These are phyloP conservation scores for Jacaranda copaia DNA, from an alignment of 257 asterid species.

Conservation along the genomic window DNA sequence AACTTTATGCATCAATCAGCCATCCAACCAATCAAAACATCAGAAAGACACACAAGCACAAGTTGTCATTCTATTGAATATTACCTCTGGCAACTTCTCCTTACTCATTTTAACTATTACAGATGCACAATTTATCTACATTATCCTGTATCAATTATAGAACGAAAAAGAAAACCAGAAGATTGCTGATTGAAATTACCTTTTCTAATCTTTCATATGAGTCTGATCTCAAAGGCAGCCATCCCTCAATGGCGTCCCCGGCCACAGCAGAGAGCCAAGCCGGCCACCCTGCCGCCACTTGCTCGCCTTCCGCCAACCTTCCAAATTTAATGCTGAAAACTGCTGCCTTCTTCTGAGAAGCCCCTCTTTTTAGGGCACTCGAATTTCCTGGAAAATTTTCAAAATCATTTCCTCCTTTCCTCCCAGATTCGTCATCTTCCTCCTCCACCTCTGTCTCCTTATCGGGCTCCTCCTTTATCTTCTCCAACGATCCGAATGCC, in stretches of 20 bases:
- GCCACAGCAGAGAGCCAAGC: constrained; percentile 86
- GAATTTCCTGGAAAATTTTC: constrained; percentile 35
- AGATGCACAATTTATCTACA: no score
- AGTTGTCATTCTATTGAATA: no score
- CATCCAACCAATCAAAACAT: no score
- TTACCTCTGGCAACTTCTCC: not conserved
- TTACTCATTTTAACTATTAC: no score
- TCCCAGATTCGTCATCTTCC: constrained; percentile 45
- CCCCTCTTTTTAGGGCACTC: constrained; percentile 43
- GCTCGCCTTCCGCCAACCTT: constrained; percentile 65
- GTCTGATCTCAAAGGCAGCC: constrained; percentile 75
- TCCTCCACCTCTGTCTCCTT: constrained; percentile 51
- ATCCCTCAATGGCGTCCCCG: constrained; percentile 79
- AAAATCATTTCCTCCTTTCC: constrained; percentile 26
- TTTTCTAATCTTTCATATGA: constrained; percentile 76
- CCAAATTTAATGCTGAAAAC: constrained; percentile 53
- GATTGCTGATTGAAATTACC: constrained; percentile 41
- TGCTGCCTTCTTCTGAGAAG: constrained; percentile 50
- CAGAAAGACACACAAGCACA: no score
- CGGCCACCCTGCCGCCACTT: constrained; percentile 83
- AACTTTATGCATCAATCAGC: no score
- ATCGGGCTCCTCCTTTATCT: constrained; percentile 65
- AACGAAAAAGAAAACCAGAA: no score
- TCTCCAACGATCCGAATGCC: constrained; percentile 51
- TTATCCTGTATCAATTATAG: no score